Base-by-base conservation (phyloP, 108 stramenopile genomes). In the Stephanodiscus minutulus region DNA sequence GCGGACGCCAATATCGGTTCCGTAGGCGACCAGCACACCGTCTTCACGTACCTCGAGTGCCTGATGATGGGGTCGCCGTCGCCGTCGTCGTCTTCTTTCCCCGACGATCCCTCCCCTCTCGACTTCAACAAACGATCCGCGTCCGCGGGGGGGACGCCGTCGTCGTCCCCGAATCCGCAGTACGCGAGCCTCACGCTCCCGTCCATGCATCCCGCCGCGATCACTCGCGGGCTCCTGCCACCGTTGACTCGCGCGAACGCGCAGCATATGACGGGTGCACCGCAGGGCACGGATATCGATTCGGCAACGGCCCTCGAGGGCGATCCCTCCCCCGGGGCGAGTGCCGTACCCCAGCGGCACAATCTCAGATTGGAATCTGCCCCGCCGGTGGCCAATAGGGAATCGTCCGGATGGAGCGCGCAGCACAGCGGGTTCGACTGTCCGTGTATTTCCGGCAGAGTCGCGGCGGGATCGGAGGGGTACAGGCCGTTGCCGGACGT, bases 131-230 rank as follows among this genome's bases (percentile, higher is more conserved):
- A 21, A 66, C 68, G 36, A 55, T 62, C 63, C 15, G 62, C 66
- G 21, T 22, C 9, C 21, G 33, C 63, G 3, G 55, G 1, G 5
- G 56, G 0, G 6, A 27, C 48, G 33, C 49, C 73, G 39, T 39
- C 39, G 35, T 5, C 39, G 39, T 8, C 24, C 60, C 48, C 28
- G 64, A 56, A 49, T 37, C 86, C 85, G 56, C 84, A 85, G 28
- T 78, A 72, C 8, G 79, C 52, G 21, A 90, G 47, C 7, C 71
- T 63, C 10, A 94, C 89, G 13, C 82, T 77, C 22, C 93, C 93
- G 69, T 94, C 93, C 83, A 86, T 86, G 60, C 81, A 84, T 24
- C 90, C 90, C 24, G 85, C 91, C 3, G 91, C 93, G 25, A 90
- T 75, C 54, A 91, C 71, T 1, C 77, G 75, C 7, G 73, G 43